phyloP scores from a whole-genome alignment of 148 eudicot genomes.

The Camellia lanceoleosa region DNA sequence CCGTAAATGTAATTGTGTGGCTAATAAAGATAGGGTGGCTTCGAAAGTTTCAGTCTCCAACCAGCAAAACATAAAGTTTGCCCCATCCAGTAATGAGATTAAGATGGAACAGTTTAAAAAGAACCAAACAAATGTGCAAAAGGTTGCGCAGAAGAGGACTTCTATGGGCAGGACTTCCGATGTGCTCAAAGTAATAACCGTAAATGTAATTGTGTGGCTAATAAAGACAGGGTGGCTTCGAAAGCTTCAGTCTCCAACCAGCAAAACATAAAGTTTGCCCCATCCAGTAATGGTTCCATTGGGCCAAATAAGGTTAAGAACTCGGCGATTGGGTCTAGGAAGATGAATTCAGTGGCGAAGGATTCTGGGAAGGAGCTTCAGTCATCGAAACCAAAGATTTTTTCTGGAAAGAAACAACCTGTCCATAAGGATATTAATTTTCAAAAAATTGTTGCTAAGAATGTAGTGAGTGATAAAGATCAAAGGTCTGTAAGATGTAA shows the following conservation, averaged over 20 bases:
- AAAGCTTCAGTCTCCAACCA: slow-evolving; percentile 43
- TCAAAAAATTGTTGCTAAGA: slow-evolving; percentile 27
- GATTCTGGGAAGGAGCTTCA: slow-evolving; percentile 41
- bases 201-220: slow-evolving; percentile 62
- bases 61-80: too few relatives aligned
- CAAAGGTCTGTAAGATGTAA: slow-evolving; percentile 46
- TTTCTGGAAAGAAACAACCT: slow-evolving; percentile 42
- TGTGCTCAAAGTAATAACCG: slow-evolving; percentile 66
- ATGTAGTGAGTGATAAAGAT: slow-evolving; percentile 26
- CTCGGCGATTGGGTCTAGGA: slow-evolving; percentile 34
- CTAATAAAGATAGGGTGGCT: too few relatives aligned
- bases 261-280: slow-evolving; percentile 37
- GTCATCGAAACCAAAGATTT: slow-evolving; percentile 41
- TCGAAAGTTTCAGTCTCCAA: too few relatives aligned
- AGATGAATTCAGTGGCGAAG: slow-evolving; percentile 31
- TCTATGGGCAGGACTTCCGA: slow-evolving; percentile 43
- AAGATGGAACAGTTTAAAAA: slow-evolving; percentile 23
- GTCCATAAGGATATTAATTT: slow-evolving; percentile 26
- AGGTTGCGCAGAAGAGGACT: slow-evolving; percentile 39
- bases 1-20: too few relatives aligned
- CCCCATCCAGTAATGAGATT: too few relatives aligned
- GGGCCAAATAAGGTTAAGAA: slow-evolving; percentile 57
- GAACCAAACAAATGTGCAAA: slow-evolving; percentile 38
- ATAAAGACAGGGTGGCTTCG: slow-evolving; percentile 35
- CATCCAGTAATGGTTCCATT: slow-evolving; percentile 30